Base-by-base conservation (phyloP, 768 basidiomycete species). In the Steccherinum ochraceum region DNA sequence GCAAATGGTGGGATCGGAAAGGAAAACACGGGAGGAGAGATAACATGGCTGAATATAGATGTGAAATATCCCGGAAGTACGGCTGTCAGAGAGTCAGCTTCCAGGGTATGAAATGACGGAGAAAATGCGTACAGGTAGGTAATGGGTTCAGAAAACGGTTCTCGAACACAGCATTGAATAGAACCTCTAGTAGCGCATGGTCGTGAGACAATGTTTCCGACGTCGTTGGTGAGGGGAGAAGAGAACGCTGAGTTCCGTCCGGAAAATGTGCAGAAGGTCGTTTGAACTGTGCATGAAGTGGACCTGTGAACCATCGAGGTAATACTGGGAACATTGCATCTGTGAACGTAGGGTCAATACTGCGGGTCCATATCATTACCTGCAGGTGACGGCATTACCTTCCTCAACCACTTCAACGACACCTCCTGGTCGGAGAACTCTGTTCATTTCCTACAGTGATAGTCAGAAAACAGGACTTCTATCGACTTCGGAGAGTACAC, bases 281-380 rank as follows among this genome's bases (percentile, higher is more conserved):
- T 30, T 53, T 52, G 11, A 51, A 27, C 24, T 58, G 78, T 24
- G 71, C 71, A 24, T 84, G 79, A 48, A 89, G 73, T 7, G 85
- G 83, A 35, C 75, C 71, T 1, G 88, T 89, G 58, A 88, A 90
- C 86, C 86, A 89, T 30, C 76, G 77, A 19, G 88, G 86, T 30
- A 90, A 73, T 3, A 68, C 68, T n/a, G 88, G 88, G 61, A 90
- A 90, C 42, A 87, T 67, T 24, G 86, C 75, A 61, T 90, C 88
- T 90, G 52, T 20, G 41, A 39, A 45, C 3, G 30, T n/a, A n/a
- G n/a, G n/a, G n/a, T n/a, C n/a, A n/a, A n/a, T n/a, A n/a, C n/a
- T n/a, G n/a, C n/a, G n/a, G n/a, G n/a, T n/a, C n/a, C n/a, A n/a
- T n/a, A n/a, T n/a, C n/a, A n/a, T n/a, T n/a, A n/a, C n/a, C n/a